phyloP scores from a whole-genome alignment of 2,329 filamentous ascomycete species.

The Aspergillus sp. region DNA sequence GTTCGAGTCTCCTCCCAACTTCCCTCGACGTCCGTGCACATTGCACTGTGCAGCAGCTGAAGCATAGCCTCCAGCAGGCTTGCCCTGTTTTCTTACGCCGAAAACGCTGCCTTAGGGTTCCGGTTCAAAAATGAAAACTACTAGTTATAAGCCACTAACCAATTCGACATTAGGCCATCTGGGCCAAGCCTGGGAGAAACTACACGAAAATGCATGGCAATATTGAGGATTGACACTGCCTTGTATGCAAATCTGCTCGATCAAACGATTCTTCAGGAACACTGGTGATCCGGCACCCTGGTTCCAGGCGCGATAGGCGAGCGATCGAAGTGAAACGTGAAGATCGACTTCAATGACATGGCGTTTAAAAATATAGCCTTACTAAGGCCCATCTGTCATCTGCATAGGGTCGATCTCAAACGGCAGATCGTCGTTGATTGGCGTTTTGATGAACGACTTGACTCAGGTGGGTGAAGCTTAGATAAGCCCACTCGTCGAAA shows the following conservation, averaged over 20 bases:
- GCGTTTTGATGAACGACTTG: constrained; percentile 14
- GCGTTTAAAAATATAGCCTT: constrained; percentile 6
- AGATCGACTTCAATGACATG: constrained; percentile 5
- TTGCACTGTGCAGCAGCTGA: background rate
- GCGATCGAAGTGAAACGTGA: constrained; percentile 1
- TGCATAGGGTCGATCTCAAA: constrained; percentile 36
- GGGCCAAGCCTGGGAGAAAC: background rate
- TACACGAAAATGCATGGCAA: background rate
- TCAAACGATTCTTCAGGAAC: constrained; percentile 1
- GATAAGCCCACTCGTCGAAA: background rate
- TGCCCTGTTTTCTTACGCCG: background rate
- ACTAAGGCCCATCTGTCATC: constrained; percentile 30
- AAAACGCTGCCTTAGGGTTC: background rate
- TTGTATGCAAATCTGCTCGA: background rate
- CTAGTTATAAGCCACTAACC: background rate
- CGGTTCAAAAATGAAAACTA: background rate
- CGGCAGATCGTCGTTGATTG: constrained; percentile 40
- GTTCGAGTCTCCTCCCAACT: background rate
- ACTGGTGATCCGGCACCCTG: background rate
- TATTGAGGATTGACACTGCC: background rate
- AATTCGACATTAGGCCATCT: background rate
- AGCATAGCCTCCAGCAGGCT: background rate
- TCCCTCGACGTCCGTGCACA: background rate
- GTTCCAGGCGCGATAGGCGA: background rate
- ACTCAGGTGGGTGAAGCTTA: background rate